Base-by-base conservation (phyloP, 2,329 filamentous ascomycete species). In the Fusarium mexicanum region DNA sequence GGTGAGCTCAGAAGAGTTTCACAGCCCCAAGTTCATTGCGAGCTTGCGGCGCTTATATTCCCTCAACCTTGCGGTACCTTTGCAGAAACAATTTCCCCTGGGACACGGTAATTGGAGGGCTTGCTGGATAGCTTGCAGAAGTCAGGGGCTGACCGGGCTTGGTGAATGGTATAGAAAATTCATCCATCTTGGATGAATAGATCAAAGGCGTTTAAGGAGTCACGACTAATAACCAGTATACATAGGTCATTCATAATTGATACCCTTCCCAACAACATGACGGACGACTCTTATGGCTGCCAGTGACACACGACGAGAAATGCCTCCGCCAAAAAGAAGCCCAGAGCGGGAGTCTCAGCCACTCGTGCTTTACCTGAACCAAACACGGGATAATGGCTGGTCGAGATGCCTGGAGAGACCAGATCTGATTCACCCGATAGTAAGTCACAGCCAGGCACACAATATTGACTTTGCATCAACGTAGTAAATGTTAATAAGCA, bases 191-290 rank as follows among this genome's bases (percentile, higher is more conserved):
- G 55, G 55, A 63, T 47, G 58, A 46, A 67, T 57, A 64, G 61
- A 59, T 64, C 40, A 44, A 54, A 48, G 75, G 75, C 75, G 75
- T 77, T 73, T 46, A 14, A 57, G 75, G 69, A 60, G 51, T 71
- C 50, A 31, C 57, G 47, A 68, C 59, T 24, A 67, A 51, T 37
- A 38, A 58, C 61, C 35, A 63, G 64, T 53, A 71, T 61, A 67
- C 54, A 61, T 61, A 67, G 38, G 37, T 43, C 41, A 53, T 50
- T 66, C 60, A 44, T 63, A 73, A 77, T 74, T 70, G 72, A 78
- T 78, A 78, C 76, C 76, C 55, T 60, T 77, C 71, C 61, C 57
- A 47, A 71, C 24, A 60, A 22, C 57, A 47, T 53, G 33, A 61
- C 31, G 37, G 33, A 63, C 35, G 37, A 18, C 38, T 40, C 44